Evolutionary conservation across 1,284 basidiomycete species (phyloP).

Genomic region (Phellinidium pouzarii): DNA sequence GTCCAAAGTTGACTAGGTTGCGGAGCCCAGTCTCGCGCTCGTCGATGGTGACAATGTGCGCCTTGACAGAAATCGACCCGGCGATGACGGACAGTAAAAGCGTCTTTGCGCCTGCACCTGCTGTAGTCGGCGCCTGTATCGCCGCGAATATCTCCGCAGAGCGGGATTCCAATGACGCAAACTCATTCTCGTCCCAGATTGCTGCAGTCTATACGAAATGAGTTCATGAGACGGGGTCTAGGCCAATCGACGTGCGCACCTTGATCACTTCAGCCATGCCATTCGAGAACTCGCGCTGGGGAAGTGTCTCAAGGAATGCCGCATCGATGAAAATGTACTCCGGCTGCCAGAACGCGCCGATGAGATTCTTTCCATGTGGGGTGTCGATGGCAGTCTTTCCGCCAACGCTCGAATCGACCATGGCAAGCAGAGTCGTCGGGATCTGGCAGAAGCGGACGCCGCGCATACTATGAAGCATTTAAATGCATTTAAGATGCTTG

Average conservation of each 20-base stretch:
- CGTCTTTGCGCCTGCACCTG: constrained; percentile 65
- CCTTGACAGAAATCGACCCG: constrained; percentile 86
- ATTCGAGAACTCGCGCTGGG: constrained; percentile 90
- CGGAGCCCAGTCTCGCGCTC: constrained; percentile 92
- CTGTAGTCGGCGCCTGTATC: constrained; percentile 64
- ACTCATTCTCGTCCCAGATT: constrained; percentile 89
- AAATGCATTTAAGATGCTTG: background rate
- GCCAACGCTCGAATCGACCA: constrained; percentile 97
- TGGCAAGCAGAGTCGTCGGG: constrained; percentile 92
- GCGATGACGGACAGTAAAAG: constrained; percentile 75
- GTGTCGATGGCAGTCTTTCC: constrained; percentile 99
- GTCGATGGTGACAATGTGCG: constrained; percentile 92
- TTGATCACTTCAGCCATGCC: constrained; percentile 99
- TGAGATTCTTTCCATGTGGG: constrained; percentile 93
- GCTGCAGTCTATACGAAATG: constrained; percentile 71
- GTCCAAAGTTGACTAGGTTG: constrained; percentile 96
- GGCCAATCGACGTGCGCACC: constrained; percentile 37
- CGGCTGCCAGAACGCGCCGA: constrained; percentile 98
- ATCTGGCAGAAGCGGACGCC: constrained; percentile 93
- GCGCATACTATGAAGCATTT: constrained; percentile 56
- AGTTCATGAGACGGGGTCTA: constrained; percentile 10
- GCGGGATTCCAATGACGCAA: constrained; percentile 78
- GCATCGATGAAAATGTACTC: constrained; percentile 97
- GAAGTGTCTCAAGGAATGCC: constrained; percentile 91
- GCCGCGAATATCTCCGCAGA: constrained; percentile 81